phyloP scores from a whole-genome alignment of 2,329 filamentous ascomycete species.

The Diplodia mutila region DNA sequence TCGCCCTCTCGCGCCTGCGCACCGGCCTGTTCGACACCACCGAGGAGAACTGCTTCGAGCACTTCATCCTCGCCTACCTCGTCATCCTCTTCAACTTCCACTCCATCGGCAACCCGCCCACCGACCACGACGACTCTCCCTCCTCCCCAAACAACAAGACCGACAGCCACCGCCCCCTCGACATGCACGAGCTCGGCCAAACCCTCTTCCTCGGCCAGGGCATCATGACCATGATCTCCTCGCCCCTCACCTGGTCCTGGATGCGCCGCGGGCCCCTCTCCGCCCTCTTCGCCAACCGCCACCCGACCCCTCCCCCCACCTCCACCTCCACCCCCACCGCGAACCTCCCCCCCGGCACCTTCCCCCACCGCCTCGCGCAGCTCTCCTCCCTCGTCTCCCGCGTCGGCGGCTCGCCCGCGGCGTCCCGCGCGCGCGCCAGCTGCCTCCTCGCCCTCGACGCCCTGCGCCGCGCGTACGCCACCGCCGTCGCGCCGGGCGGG shows the following conservation, averaged over 20 bases:
- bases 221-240: constrained; percentile 6
- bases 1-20: constrained; percentile 1
- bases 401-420: background rate
- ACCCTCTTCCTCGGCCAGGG: constrained; percentile 12
- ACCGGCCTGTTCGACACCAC: constrained; percentile 1
- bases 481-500: background rate
- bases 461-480: background rate
- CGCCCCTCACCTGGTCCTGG: background rate
- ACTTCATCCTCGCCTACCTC: constrained; percentile 11
- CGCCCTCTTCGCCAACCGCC: background rate
- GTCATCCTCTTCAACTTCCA: constrained; percentile 6
- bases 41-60: constrained; percentile 4
- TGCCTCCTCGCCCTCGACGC: background rate
- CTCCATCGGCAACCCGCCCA: background rate
- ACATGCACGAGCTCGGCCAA: constrained; percentile 1
- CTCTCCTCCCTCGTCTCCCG: background rate
- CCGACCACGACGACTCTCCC: background rate
- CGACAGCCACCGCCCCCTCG: background rate
- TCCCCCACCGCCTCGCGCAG: background rate
- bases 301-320: background rate
- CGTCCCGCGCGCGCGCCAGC: background rate
- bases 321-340: too few species aligned
- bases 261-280: background rate
- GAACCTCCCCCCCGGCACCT: background rate
- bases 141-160: background rate